Evolutionary conservation across 2,329 filamentous ascomycete species (phyloP).

Genomic region (Bisporella sp.): DNA sequence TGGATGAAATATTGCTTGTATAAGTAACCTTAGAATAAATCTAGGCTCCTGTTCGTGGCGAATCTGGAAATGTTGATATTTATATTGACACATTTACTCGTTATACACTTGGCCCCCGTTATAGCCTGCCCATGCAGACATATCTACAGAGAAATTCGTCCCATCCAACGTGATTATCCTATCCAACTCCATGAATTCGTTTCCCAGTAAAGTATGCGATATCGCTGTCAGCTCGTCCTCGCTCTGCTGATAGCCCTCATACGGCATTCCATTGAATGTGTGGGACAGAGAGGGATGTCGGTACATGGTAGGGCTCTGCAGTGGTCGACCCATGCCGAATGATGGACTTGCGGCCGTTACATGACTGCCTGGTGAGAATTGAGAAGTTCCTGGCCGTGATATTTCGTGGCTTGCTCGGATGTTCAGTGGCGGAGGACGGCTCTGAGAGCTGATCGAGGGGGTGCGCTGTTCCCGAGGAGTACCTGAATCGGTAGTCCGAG

Average conservation of each 20-base stretch:
- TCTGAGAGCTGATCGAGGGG: neutral
- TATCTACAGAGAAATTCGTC: constrained; percentile 11
- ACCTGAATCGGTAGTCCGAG: neutral
- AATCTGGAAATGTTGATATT: too few species aligned
- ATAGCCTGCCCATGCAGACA: constrained; percentile 1
- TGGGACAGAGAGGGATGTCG: neutral
- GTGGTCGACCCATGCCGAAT: neutral
- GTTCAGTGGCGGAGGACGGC: neutral
- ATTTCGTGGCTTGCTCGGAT: neutral
- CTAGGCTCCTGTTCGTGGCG: too few species aligned
- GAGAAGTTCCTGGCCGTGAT: neutral
- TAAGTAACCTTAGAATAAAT: too few species aligned
- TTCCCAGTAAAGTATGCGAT: constrained; percentile 8
- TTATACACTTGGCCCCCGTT: too few species aligned
- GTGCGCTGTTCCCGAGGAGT: neutral
- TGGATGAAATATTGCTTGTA: too few species aligned
- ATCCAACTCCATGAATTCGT: constrained; percentile 16
- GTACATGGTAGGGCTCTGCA: neutral
- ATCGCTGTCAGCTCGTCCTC: constrained; percentile 6
- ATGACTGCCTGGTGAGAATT: neutral
- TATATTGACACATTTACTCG: too few species aligned
- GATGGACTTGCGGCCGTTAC: neutral
- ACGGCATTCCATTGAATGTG: neutral
- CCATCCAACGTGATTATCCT: constrained; percentile 13
- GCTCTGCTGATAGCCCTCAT: neutral